Conservation (phyloP, 768 basidiomycete genomes). For the Suillus cothurnatus region DNA sequence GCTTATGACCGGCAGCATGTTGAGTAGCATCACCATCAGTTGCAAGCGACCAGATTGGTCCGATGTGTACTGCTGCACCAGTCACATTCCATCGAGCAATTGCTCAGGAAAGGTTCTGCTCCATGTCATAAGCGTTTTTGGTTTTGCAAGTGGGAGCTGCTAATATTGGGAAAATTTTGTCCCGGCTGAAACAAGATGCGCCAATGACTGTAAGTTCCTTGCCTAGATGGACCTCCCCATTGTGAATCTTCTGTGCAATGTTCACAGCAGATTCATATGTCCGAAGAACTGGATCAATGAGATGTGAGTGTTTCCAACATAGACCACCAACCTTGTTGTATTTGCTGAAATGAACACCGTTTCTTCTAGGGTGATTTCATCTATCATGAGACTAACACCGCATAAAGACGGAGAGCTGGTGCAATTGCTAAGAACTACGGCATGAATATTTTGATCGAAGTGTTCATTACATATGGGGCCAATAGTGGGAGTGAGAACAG, state of each 20-base stretch:
- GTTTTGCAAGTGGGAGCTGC: background rate
- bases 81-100: background rate
- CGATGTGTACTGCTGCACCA: background rate
- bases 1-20: background rate
- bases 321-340: background rate
- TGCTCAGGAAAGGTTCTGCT: background rate
- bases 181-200: background rate
- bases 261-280: background rate
- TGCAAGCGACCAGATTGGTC: background rate
- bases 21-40: background rate
- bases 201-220: background rate
- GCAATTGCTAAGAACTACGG: background rate
- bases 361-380: background rate
- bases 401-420: background rate
- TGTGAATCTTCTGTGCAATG: background rate
- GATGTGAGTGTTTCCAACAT: background rate
- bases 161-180: background rate
- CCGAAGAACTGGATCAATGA: background rate
- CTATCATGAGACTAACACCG: background rate
- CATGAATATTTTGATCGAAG: background rate
- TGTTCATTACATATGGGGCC: background rate
- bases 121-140: background rate
- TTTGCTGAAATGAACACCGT: background rate
- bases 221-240: background rate
- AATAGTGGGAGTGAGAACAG: background rate